A percentile compares a stretch with the other conserved stretches of the same genome.
Evolutionary conservation across 176 grass and related monocot species (phyloP).

Genomic region (Lolium rigidum): DNA sequence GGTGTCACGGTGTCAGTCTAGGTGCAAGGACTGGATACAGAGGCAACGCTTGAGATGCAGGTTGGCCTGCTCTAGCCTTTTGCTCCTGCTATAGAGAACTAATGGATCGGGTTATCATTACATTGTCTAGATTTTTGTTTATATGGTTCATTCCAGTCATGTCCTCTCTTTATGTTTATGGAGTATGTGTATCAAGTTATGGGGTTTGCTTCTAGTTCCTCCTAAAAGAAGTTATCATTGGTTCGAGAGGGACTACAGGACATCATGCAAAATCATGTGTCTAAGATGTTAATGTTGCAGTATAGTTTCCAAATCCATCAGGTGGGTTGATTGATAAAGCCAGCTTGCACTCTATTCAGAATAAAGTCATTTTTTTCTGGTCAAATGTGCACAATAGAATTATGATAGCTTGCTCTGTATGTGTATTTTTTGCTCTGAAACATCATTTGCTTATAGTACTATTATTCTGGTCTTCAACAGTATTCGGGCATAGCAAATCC

Average conservation of each 20-base stretch:
- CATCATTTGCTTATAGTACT: conserved; percentile 10
- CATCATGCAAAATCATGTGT: background rate
- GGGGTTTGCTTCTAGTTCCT: background rate
- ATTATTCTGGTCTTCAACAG: conserved; percentile 46
- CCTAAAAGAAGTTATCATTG: background rate
- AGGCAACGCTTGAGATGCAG: too few relatives aligned
- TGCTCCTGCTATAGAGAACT: background rate
- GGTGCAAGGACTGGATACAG: background rate
- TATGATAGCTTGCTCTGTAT: background rate
- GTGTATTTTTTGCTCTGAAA: conserved; percentile 21
- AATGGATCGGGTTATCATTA: background rate
- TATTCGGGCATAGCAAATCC: conserved; percentile 59
- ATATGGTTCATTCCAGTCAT: background rate
- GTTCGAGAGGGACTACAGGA: conserved; percentile 1
- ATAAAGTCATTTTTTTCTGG: conserved; percentile 8
- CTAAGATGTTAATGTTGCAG: background rate
- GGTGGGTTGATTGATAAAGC: conserved; percentile 3
- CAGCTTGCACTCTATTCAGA: background rate
- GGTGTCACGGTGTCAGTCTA: too few relatives aligned
- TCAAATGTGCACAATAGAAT: background rate
- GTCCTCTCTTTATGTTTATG: conserved; percentile 4
- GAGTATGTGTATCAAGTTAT: conserved; percentile 21
- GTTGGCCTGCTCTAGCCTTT: background rate
- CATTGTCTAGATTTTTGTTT: background rate
- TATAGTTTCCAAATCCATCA: background rate